Conservation (phyloP, 2,329 filamentous ascomycete species). For the Tothia fuscella region DNA sequence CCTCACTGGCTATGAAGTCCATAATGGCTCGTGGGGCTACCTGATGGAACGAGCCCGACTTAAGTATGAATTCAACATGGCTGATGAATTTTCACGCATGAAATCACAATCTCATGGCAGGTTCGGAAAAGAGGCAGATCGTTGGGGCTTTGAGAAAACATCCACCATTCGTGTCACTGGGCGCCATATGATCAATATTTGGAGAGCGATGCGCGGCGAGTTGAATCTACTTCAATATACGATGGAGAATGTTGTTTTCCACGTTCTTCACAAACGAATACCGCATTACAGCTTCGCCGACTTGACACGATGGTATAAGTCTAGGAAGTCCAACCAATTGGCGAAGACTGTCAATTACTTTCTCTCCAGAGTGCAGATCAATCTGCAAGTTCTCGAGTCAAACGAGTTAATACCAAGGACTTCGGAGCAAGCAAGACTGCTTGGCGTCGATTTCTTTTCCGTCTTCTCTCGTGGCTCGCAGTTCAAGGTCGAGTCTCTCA, state of each 20-base stretch:
- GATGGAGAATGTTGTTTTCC: constrained; percentile 90
- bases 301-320: constrained; percentile 72
- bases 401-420: constrained; percentile 84
- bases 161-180: constrained; percentile 89
- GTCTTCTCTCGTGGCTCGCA: constrained; percentile 92
- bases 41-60: constrained; percentile 76
- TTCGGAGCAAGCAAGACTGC: constrained; percentile 82
- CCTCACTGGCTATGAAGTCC: constrained; percentile 87
- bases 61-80: constrained; percentile 83
- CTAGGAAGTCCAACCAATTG: constrained; percentile 55
- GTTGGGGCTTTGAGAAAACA: constrained; percentile 89
- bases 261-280: constrained; percentile 74
- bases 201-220: constrained; percentile 91
- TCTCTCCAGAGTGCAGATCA: constrained; percentile 58
- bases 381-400: constrained; percentile 81
- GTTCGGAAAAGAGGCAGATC: constrained; percentile 75
- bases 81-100: constrained; percentile 82
- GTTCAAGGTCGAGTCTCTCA: constrained; percentile 96
- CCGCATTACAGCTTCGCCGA: constrained; percentile 75
- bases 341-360: constrained; percentile 70
- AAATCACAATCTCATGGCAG: constrained; percentile 71
- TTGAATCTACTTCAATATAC: constrained; percentile 87
- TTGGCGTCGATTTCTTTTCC: constrained; percentile 94
- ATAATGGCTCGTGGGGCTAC: constrained; percentile 90
- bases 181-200: constrained; percentile 92